These are phyloP conservation scores for Saccharomycopsis javanensis DNA, from an alignment of 805 yeast genomes.

Conservation along the genomic window DNA sequence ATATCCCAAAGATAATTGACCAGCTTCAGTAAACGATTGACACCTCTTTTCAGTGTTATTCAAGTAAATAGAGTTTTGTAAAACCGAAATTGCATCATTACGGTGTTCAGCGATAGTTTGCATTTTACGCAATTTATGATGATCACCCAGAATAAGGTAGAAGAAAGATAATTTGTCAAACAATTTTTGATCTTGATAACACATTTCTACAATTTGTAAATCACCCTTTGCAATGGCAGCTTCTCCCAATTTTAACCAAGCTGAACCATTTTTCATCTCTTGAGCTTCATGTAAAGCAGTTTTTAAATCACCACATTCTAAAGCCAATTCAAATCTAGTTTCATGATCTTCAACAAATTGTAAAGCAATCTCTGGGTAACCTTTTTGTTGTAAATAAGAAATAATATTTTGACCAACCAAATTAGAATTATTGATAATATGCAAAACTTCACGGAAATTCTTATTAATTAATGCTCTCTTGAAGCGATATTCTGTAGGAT, in stretches of 20 bases:
- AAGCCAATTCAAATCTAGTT: slow-evolving; percentile 88
- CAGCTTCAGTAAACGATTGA: slow-evolving; percentile 62
- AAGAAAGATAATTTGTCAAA: slow-evolving; percentile 87
- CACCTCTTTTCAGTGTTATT: slow-evolving; percentile 71
- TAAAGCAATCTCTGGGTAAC: slow-evolving; percentile 94
- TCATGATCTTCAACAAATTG: slow-evolving; percentile 96
- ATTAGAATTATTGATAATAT: slow-evolving; percentile 79
- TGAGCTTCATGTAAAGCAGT: slow-evolving; percentile 88
- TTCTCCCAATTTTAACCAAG: slow-evolving; percentile 75
- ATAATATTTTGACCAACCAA: slow-evolving; percentile 96
- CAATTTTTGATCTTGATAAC: slow-evolving; percentile 75
- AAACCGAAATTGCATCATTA: slow-evolving; percentile 66
- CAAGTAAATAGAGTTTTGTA: slow-evolving; percentile 74
- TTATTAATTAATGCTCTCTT: slow-evolving; percentile 85
- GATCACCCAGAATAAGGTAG: slow-evolving; percentile 77
- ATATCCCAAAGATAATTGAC: slow-evolving; percentile 82
- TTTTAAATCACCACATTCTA: slow-evolving; percentile 82
- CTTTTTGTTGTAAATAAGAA: slow-evolving; percentile 87
- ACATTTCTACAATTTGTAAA: slow-evolving; percentile 72
- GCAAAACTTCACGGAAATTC: slow-evolving; percentile 83
- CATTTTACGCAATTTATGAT: slow-evolving; percentile 69
- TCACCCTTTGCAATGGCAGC: slow-evolving; percentile 92
- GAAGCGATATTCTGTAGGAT: slow-evolving; percentile 95
- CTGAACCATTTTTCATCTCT: slow-evolving; percentile 51
- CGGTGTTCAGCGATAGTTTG: slow-evolving; percentile 82